These are phyloP conservation scores for Termitomyces sp. DNA, from an alignment of 1,284 basidiomycete genomes.

Conservation along the genomic window DNA sequence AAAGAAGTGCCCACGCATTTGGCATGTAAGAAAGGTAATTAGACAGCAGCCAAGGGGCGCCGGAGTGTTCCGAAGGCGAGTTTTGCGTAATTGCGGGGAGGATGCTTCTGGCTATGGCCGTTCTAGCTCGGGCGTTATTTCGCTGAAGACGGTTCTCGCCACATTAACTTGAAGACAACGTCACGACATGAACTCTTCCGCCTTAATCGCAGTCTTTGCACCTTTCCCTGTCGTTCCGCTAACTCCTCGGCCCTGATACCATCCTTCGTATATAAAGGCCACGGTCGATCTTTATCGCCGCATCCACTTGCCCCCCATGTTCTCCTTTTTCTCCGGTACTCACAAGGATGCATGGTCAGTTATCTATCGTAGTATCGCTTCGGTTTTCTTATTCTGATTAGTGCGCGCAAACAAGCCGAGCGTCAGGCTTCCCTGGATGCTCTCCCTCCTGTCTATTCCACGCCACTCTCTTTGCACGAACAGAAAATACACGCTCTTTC, in stretches of 20 bases:
- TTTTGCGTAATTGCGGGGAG: conserved; percentile 6
- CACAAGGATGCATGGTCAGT: conserved; percentile 37
- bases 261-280: conserved; percentile 27
- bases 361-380: not conserved
- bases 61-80: conserved; percentile 20
- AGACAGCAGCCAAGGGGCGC: conserved; percentile 10
- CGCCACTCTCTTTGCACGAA: conserved; percentile 42
- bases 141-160: conserved; percentile 21
- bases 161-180: conserved; percentile 14
- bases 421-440: conserved; percentile 40
- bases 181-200: conserved; percentile 25
- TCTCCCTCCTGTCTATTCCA: conserved; percentile 36
- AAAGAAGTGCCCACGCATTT: not conserved
- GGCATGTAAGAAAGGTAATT: conserved; percentile 16
- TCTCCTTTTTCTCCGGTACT: conserved; percentile 32
- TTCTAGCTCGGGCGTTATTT: conserved; percentile 23
- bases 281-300: conserved; percentile 12
- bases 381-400: conserved; percentile 19
- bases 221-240: conserved; percentile 16
- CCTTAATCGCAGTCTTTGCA: conserved; percentile 25
- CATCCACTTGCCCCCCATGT: conserved; percentile 25
- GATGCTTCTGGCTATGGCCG: conserved; percentile 21
- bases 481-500: conserved; percentile 48
- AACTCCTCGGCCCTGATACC: conserved; percentile 30
- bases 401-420: conserved; percentile 46